phyloP scores from a whole-genome alignment of 805 yeast species.

The Ogataea ganodermae region DNA sequence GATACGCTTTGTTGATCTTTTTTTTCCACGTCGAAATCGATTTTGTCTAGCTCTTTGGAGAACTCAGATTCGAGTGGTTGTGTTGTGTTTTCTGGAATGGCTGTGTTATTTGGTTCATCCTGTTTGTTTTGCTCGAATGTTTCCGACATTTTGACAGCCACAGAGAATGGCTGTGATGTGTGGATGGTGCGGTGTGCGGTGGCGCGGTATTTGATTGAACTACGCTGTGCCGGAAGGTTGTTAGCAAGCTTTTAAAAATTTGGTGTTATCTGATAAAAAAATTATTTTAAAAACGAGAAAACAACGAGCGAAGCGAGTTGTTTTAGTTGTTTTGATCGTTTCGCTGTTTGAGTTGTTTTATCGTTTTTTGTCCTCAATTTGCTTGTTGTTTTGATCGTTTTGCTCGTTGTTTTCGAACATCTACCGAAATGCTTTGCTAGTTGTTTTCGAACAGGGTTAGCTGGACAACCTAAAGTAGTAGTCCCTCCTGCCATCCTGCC shows the following conservation, averaged over 20 bases:
- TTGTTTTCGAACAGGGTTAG: too few relatives aligned
- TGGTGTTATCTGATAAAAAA: too few relatives aligned
- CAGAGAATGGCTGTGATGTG: neutral
- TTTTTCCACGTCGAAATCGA: slow-evolving; percentile 9
- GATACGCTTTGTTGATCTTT: neutral
- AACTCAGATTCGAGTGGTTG: slow-evolving; percentile 11
- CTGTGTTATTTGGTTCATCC: neutral
- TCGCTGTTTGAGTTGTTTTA: neutral
- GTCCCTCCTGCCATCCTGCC: too few relatives aligned
- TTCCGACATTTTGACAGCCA: slow-evolving; percentile 1
- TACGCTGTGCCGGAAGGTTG: too few relatives aligned
- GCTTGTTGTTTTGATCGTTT: neutral
- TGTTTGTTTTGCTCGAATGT: neutral
- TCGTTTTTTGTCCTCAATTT: neutral
- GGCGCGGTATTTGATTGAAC: too few relatives aligned
- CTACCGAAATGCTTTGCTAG: too few relatives aligned
- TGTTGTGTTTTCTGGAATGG: neutral
- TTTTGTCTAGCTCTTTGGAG: slow-evolving; percentile 19
- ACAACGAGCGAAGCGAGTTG: too few relatives aligned
- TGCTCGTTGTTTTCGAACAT: too few relatives aligned
- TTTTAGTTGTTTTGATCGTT: neutral
- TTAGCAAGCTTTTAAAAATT: too few relatives aligned
- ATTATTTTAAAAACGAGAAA: too few relatives aligned
- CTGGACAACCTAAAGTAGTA: too few relatives aligned
- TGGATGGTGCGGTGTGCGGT: too few relatives aligned